Evolutionary conservation across 2,329 filamentous ascomycete genomes (phyloP).

Genomic region (Trichophyton simii): DNA sequence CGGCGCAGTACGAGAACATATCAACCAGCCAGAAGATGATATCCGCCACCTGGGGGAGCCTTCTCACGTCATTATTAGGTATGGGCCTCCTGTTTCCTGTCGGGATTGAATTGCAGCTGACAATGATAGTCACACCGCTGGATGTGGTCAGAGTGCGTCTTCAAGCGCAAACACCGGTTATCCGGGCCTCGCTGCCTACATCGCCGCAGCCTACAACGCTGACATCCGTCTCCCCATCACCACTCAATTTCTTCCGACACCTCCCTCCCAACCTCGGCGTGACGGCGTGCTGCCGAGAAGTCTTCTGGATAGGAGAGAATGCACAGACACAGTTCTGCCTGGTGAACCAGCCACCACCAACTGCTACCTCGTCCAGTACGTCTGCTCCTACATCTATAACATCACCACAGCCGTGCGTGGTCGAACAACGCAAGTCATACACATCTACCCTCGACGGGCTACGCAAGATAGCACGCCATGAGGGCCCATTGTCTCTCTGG

Average conservation of each 20-base stretch:
- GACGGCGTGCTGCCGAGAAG: constrained; percentile 88
- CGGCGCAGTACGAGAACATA: constrained; percentile 40
- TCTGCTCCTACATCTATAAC: constrained; percentile 19
- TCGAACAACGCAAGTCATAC: constrained; percentile 73
- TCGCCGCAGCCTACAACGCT: background rate
- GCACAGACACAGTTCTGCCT: constrained; percentile 68
- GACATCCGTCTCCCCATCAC: constrained; percentile 35
- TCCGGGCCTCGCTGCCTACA: constrained; percentile 31
- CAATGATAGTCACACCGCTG: constrained; percentile 70
- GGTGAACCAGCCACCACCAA: constrained; percentile 37
- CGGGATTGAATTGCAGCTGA: constrained; percentile 1
- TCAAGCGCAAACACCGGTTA: constrained; percentile 60
- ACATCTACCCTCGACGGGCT: constrained; percentile 85
- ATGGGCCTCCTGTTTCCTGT: constrained; percentile 21
- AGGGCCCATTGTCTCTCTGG: constrained; percentile 79
- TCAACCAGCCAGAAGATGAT: constrained; percentile 86
- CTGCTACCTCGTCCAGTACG: background rate
- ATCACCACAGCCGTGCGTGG: constrained; percentile 52
- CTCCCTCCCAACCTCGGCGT: constrained; percentile 79
- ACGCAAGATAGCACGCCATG: constrained; percentile 86
- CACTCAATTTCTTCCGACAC: constrained; percentile 40
- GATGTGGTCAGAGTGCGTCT: constrained; percentile 92
- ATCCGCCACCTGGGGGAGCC: constrained; percentile 78
- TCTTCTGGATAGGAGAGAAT: constrained; percentile 88
- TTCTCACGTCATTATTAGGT: constrained; percentile 84